Evolutionary conservation across 768 basidiomycete species (phyloP).

Genomic region (Boletus insuetus): DNA sequence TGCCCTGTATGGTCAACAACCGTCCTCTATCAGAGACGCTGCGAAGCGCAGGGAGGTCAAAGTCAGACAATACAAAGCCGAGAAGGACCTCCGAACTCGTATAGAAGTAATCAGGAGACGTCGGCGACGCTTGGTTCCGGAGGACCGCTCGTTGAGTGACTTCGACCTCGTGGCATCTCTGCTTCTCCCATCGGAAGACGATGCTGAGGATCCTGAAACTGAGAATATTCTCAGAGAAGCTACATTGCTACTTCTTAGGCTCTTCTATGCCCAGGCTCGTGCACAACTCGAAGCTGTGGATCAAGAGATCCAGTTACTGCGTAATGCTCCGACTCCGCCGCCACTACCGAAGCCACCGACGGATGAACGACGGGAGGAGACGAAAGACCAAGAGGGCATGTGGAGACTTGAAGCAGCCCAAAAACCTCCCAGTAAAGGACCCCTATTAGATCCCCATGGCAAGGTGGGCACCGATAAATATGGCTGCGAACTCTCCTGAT

Average conservation of each 20-base stretch:
- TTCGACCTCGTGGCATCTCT: slow-evolving; percentile 65
- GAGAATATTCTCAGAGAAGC: slow-evolving; percentile 69
- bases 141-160: slow-evolving; percentile 41
- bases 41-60: slow-evolving; percentile 78
- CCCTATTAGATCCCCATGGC: slow-evolving; percentile 71
- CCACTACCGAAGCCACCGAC: slow-evolving; percentile 28
- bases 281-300: slow-evolving; percentile 63
- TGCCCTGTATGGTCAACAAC: slow-evolving; percentile 47
- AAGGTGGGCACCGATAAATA: slow-evolving; percentile 49
- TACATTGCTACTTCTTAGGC: slow-evolving; percentile 65
- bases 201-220: slow-evolving; percentile 53
- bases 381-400: slow-evolving; percentile 47
- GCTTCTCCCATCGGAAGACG: slow-evolving; percentile 40
- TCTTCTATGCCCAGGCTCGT: slow-evolving; percentile 68
- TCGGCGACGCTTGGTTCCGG: slow-evolving; percentile 39
- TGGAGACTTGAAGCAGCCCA: slow-evolving; percentile 72
- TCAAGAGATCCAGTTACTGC: slow-evolving; percentile 72
- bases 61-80: slow-evolving; percentile 85
- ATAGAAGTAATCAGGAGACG: slow-evolving; percentile 64
- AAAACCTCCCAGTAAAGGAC: slow-evolving; percentile 48
- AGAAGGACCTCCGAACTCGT: slow-evolving; percentile 71
- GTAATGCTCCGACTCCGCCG: slow-evolving; percentile 45
- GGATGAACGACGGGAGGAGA: slow-evolving; percentile 40
- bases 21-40: slow-evolving; percentile 56
- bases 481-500: slow-evolving; percentile 3